Evolutionary conservation across 768 basidiomycete species (phyloP), one percentile per base, ranked within the genome.

Genomic region (Hortiboletus flavorubellus): DNA sequence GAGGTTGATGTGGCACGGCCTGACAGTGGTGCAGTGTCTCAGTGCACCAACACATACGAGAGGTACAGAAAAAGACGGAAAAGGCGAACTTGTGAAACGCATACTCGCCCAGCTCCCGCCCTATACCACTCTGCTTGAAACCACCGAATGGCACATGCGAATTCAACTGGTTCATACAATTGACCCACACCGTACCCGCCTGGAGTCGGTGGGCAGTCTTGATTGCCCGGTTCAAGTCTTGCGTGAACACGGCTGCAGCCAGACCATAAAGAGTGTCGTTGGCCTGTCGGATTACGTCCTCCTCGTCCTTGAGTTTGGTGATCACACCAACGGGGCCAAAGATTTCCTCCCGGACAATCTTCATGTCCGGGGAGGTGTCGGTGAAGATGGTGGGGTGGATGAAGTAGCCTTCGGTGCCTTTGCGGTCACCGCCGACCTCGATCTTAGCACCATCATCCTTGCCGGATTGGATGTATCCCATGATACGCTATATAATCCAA

Each of bases 251-350:
- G 8, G 89, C 88, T 3, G 89, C 85, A 14, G 92, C 93, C 43
- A 97, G 82, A 54, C 95, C 95, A 70, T 94, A 96, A 47, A 75
- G 64, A 0, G 90, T 87, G 68, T 96, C 87, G 72, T 99, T 99
- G 29, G 93, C 96, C 65, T 82, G 79, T 45, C 69, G 71, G 61
- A 91, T 72, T 38, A 84, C 85, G 54, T 89, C 83, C 60, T 81
- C 78, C 57, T 83, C 83, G 48, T 81, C 78, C 63, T 85, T 80
- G 75, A 93, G 93, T 67, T 85, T 86, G 75, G 85, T 80, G 38
- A 93, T 73, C 29, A 85, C 87, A 52, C 83, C 83, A 40, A 91
- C 87, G 6, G 91, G 89, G 4, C 89, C 89, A 60, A 92, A 91
- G 58, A 91, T 91, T 70, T 92, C 84, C 63, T 88, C 85, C 52